These are phyloP conservation scores for Yamadazyma paraphyllophila DNA, from an alignment of 805 yeast species.

Conservation along the genomic window DNA sequence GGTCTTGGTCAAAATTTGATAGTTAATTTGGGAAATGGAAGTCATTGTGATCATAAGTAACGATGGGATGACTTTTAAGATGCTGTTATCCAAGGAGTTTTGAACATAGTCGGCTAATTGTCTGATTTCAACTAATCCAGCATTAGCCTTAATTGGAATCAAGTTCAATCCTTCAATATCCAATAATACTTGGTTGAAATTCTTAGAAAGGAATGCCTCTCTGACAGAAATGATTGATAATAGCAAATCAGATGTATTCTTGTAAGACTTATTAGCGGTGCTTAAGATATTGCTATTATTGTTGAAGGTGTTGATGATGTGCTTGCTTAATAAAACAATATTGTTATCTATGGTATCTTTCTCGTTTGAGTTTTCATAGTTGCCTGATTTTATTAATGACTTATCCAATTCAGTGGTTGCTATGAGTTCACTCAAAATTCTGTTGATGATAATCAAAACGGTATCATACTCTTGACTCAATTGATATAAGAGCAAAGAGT, in stretches of 20 bases:
- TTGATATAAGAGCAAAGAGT: conserved; percentile 82
- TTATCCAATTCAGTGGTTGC: conserved; percentile 67
- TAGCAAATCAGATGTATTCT: conserved; percentile 63
- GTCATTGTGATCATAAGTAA: conserved; percentile 80
- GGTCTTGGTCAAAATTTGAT: conserved; percentile 39
- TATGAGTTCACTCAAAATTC: conserved; percentile 73
- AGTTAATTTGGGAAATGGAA: conserved; percentile 59
- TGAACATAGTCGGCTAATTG: conserved; percentile 60
- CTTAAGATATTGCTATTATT: conserved; percentile 59
- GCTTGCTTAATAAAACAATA: conserved; percentile 46
- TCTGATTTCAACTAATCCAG: conserved; percentile 58
- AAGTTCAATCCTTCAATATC: conserved; percentile 60
- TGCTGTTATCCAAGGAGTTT: conserved; percentile 62
- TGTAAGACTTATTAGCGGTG: conserved; percentile 52
- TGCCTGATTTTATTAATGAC: conserved; percentile 46
- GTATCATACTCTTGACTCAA: conserved; percentile 83
- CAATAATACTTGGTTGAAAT: conserved; percentile 58
- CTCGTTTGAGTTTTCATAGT: conserved; percentile 37
- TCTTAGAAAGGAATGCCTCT: conserved; percentile 50
- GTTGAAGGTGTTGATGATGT: conserved; percentile 43
- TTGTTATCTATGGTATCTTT: conserved; percentile 46
- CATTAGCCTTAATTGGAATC: conserved; percentile 53
- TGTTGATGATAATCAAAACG: conserved; percentile 72
- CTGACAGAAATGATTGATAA: conserved; percentile 69
- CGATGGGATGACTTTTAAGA: conserved; percentile 77